phyloP scores from a whole-genome alignment of 176 grass and related monocot genomes.

The Poa annua region DNA sequence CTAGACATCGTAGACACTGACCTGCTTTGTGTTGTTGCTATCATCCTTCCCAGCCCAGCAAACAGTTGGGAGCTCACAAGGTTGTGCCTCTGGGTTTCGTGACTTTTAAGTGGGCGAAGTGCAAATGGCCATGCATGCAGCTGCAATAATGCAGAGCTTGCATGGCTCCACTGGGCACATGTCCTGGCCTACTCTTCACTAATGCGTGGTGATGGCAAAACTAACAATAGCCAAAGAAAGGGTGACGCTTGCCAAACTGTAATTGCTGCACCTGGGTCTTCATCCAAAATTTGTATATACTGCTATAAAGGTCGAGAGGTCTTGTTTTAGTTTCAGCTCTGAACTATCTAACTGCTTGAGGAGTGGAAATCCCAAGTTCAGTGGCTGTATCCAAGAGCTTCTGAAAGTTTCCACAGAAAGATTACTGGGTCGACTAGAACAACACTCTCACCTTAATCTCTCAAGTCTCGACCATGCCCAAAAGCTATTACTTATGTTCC shows the following conservation, averaged over 20 bases:
- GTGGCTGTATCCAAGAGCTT: neutral
- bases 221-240: neutral
- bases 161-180: constrained; percentile 36
- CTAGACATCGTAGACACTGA: constrained; percentile 13
- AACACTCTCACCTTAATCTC: constrained; percentile 1
- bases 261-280: neutral
- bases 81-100: constrained; percentile 8
- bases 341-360: neutral
- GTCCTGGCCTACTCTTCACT: constrained; percentile 23
- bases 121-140: constrained; percentile 23
- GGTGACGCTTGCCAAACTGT: neutral
- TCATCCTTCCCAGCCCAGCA: neutral
- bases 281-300: neutral
- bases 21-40: constrained; percentile 4
- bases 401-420: neutral
- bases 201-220: constrained; percentile 21
- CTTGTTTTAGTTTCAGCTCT: neutral
- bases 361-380: neutral
- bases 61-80: constrained; percentile 25
- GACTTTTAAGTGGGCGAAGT: constrained; percentile 20
- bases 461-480: constrained; percentile 1
- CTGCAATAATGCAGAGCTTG: constrained; percentile 41
- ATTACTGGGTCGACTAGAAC: neutral
- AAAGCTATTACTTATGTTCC: neutral
- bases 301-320: neutral